A percentile compares a stretch with the other conserved stretches of the same genome.
phyloP scores from a whole-genome alignment of 169 alveolate species.

The Babesia sp. region DNA sequence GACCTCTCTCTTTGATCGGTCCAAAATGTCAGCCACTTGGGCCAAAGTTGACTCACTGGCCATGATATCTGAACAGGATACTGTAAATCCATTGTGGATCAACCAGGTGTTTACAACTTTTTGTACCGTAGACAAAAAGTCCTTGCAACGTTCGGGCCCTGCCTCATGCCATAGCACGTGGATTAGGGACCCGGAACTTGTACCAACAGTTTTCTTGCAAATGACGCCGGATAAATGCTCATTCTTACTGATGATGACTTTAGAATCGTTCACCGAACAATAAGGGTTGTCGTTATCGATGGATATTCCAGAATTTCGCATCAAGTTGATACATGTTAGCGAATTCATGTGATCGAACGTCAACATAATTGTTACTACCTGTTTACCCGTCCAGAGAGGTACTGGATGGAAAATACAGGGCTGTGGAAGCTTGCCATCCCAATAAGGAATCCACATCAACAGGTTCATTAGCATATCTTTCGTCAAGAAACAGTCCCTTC shows the following conservation, averaged over 20 bases:
- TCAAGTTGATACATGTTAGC: constrained; percentile 59
- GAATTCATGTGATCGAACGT: constrained; percentile 81
- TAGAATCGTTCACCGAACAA: constrained; percentile 59
- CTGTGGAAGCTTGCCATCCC: constrained; percentile 96
- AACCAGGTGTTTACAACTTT: constrained; percentile 97
- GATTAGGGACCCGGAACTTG: constrained; percentile 96
- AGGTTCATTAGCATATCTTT: constrained; percentile 91
- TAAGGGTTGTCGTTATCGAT: constrained; percentile 39
- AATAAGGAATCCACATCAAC: constrained; percentile 95
- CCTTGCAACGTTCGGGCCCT: constrained; percentile 95
- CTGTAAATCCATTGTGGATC: constrained; percentile 95
- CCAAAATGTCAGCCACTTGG: constrained; percentile 88
- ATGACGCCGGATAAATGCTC: constrained; percentile 95
- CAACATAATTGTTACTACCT: constrained; percentile 93
- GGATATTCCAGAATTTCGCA: constrained; percentile 57
- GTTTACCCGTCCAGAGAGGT: constrained; percentile 99
- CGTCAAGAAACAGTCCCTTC: constrained; percentile 94
- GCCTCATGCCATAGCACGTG: constrained; percentile 97
- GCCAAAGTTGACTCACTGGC: constrained; percentile 91
- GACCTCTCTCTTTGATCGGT: constrained; percentile 83
- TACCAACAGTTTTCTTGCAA: constrained; percentile 97
- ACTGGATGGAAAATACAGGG: constrained; percentile 98
- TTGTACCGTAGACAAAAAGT: constrained; percentile 92
- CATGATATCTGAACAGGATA: constrained; percentile 97
- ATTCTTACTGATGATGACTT: constrained; percentile 93